Base-by-base conservation (phyloP, 2,329 filamentous ascomycete species). In the Cladosporium sp. region DNA sequence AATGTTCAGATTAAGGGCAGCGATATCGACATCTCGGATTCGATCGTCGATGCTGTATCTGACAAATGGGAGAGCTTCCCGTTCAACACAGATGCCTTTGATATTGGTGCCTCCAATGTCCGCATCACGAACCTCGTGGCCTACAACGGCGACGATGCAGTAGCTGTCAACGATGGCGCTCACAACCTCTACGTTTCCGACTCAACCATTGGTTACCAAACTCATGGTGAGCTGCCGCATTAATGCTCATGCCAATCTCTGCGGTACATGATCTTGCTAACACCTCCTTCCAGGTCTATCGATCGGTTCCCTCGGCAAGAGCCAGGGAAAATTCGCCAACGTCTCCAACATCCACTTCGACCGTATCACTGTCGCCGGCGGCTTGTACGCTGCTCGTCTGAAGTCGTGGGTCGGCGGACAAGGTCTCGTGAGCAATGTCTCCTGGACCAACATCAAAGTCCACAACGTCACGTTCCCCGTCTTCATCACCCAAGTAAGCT, bases 381-480 rank as follows among this genome's bases (percentile, higher is more conserved):
- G 75, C 1, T 69, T 82, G 10, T 82, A 83, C 61, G 80, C 74
- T 1, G 75, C 80, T 5, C 76, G 80, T 2, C 80, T 82, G 76
- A 82, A 81, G 72, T 80, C 79, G 14, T 82, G 80, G 79, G 68
- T 73, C 18, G 79, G 80, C 6, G 80, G 80, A 0, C 73, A 79
- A 65, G 80, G 80, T 2, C 72, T 82, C 6, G 80, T 76, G 6
- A 78, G 77, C 70, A 80, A 81, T 61, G 74, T 83, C 54, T 79
- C 76, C 36, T 82, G 81, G 81, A 77, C 74, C 61, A 80, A 82
- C 67, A 80, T 82, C 62, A 71, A 78, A 6, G 68, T 77, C 14
- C 78, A 78, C 69, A 82, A 82, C 65, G 80, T 82, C 34, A 78
- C 80, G 0, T 82, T 82, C 68, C 80, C 80, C 1, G 79, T 82